A percentile compares a stretch with the other conserved stretches of the same genome.
phyloP scores from a whole-genome alignment of 139 green algal genomes.

The Pseudopediastrum boryanum region DNA sequence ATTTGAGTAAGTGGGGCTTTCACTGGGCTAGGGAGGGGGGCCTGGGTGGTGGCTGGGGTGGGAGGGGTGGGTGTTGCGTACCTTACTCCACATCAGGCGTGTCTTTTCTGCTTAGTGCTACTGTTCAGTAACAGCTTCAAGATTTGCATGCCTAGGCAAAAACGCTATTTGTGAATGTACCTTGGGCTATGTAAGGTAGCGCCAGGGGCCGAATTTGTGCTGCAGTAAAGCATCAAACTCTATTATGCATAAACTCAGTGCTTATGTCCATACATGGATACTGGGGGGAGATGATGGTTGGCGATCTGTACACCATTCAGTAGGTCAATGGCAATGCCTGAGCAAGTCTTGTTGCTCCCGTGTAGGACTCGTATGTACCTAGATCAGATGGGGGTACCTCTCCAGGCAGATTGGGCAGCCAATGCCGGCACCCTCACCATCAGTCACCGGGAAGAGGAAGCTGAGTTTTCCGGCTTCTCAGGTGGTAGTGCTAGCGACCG shows the following conservation, averaged over 20 bases:
- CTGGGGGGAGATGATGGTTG: neutral
- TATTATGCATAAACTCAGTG: neutral
- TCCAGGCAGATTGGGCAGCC: conserved; percentile 6
- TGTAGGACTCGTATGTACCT: conserved; percentile 28
- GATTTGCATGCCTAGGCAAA: neutral
- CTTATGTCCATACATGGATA: neutral
- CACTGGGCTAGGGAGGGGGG: neutral
- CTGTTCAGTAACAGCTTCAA: neutral
- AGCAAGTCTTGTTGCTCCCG: neutral
- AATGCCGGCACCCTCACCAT: conserved; percentile 32
- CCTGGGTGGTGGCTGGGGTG: neutral
- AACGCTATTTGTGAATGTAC: neutral
- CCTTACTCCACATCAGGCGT: neutral
- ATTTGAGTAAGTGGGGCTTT: conserved; percentile 49
- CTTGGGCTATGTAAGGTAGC: neutral
- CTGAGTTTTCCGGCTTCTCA: neutral
- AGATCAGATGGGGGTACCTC: conserved; percentile 32
- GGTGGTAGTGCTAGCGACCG: neutral
- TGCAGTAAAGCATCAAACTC: neutral
- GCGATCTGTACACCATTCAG: neutral
- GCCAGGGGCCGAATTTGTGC: too few relatives aligned
- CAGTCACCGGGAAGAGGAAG: neutral
- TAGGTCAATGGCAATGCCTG: neutral
- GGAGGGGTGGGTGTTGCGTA: too few relatives aligned
- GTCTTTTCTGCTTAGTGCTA: neutral